Base-by-base conservation (phyloP, 164 flowering plant genomes). In the Tetracentron sinense region DNA sequence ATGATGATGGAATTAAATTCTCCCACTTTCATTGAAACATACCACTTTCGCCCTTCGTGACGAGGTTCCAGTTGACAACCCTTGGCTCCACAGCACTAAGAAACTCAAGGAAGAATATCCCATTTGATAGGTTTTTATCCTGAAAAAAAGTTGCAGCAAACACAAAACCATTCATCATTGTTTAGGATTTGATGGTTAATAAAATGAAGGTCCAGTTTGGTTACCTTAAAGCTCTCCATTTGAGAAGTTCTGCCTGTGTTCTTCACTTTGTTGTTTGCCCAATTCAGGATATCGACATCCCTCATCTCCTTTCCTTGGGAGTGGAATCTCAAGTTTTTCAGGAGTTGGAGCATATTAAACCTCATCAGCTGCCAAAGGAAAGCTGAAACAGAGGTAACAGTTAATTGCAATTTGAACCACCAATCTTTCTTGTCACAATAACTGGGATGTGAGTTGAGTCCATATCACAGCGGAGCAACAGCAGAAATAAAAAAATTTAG, bases 341-440 rank as follows among this genome's bases (percentile, higher is more conserved):
- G 77, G 50, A 94, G 91, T 75, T 90, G 89, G 67, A 93, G 96
- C 76, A 93, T 85, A 52, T 73, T 85, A 69, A 69, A 85, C 69
- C 96, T 83, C 98, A 93, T 90, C 74, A 93, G 72, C 81, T 89
- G 97, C 98, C 98, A 90, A 5, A 93, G 73, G 65, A 83, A 89
- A 56, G 97, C 98, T 93, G 94, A 67, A 76, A 77, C 8, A 73
- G n/a, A 65, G 25, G 7, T 1, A 56, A 44, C 58, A 1, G 54
- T 22, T n/a, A 30, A 58, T 21, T 38, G 29, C n/a, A 50, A 51
- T 21, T 56, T 22, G 23, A 26, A 46, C 28, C 25, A 57, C n/a
- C 5, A 23, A 65, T 10, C 10, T 19, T 52, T 28, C 10, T 20
- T 33, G 27, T 21, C 4, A 52, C 38, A 33, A 33, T 4, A 4